Evolutionary conservation across 768 basidiomycete genomes (phyloP).

Genomic region (Dioszegia hungarica): DNA sequence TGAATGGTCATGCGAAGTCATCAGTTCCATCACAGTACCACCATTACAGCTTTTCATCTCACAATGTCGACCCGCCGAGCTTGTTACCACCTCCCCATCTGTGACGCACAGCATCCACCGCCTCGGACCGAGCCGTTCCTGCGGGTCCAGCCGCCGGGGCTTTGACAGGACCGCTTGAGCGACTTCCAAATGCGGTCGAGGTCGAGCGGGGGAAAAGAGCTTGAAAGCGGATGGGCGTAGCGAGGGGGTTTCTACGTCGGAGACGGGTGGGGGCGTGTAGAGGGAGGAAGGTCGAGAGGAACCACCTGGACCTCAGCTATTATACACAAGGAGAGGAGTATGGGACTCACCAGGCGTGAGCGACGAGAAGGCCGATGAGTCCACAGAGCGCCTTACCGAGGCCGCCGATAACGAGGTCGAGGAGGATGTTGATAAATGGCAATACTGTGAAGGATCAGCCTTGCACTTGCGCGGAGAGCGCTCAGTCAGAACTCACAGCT

Average conservation of each 20-base stretch:
- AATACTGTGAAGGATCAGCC: constrained; percentile 30
- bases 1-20: too few species aligned
- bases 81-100: constrained; percentile 44
- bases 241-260: constrained; percentile 36
- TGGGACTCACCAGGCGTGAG: constrained; percentile 40
- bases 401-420: constrained; percentile 45
- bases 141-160: constrained; percentile 6
- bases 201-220: constrained; percentile 20
- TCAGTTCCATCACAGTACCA: too few species aligned
- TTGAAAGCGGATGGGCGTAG: constrained; percentile 28
- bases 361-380: constrained; percentile 39
- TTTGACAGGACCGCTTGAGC: not conserved
- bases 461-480: not conserved
- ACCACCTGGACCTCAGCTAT: constrained; percentile 37
- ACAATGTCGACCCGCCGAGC: constrained; percentile 41
- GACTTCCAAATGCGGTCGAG: constrained; percentile 6
- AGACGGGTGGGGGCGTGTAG: constrained; percentile 35
- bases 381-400: constrained; percentile 41
- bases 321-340: not conserved
- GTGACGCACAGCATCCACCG: constrained; percentile 32
- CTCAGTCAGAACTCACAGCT: constrained; percentile 28
- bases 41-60: not conserved
- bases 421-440: constrained; percentile 38
- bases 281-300: constrained; percentile 41
- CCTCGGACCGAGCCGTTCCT: not conserved